Evolutionary conservation across 1,284 basidiomycete species (phyloP).

Genomic region (Marasmius sp.): DNA sequence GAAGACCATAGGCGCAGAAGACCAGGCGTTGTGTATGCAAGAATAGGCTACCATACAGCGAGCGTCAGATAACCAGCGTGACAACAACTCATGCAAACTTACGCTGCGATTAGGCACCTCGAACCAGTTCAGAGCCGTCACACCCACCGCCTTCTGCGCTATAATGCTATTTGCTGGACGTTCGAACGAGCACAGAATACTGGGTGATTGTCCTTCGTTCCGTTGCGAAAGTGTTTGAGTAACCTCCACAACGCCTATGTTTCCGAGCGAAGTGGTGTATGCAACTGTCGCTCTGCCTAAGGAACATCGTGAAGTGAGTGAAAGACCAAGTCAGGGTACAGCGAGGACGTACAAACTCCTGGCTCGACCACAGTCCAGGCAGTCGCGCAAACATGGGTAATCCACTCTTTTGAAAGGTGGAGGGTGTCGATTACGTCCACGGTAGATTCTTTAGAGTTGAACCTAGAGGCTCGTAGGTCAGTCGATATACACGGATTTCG

Average conservation of each 20-base stretch:
- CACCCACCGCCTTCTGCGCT: constrained; percentile 37
- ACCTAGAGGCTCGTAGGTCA: constrained; percentile 20
- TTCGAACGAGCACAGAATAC: constrained; percentile 33
- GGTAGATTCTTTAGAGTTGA: constrained; percentile 22
- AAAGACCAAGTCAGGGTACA: constrained; percentile 16
- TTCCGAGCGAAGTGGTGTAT: constrained; percentile 59
- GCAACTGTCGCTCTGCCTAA: constrained; percentile 57
- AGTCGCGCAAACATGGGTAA: constrained; percentile 58
- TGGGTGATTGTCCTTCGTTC: constrained; percentile 15
- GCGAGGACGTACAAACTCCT: constrained; percentile 36
- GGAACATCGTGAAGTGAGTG: not conserved
- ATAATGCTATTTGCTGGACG: constrained; percentile 24
- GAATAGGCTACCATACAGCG: constrained; percentile 47
- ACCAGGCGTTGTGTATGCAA: constrained; percentile 63
- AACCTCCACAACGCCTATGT: constrained; percentile 52
- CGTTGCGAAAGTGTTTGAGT: constrained; percentile 40
- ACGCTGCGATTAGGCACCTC: constrained; percentile 39
- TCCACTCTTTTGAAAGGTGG: constrained; percentile 46
- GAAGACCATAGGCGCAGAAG: constrained; percentile 23
- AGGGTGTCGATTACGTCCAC: constrained; percentile 31
- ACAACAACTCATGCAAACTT: constrained; percentile 35
- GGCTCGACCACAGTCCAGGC: constrained; percentile 41
- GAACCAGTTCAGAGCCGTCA: constrained; percentile 60
- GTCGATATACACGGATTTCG: not conserved
- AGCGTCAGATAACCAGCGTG: constrained; percentile 29